phyloP scores from a whole-genome alignment of 371 early-diverging fungal species.

The Mortierella sp. region DNA sequence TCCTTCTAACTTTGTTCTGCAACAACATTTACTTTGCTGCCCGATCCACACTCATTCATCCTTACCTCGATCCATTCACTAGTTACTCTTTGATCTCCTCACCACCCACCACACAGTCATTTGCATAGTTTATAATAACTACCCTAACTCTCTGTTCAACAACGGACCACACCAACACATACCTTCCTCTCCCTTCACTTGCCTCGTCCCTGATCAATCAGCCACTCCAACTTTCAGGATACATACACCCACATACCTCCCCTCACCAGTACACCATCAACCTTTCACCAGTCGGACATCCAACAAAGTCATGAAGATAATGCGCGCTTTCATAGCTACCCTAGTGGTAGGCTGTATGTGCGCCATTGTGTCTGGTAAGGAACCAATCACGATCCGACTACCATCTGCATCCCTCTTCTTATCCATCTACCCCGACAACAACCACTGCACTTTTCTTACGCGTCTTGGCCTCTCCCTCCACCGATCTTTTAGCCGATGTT shows the following conservation, averaged over 20 bases:
- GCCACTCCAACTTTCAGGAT: neutral
- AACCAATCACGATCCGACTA: neutral
- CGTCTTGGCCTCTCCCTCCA: neutral
- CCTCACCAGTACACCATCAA: neutral
- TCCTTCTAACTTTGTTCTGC: neutral
- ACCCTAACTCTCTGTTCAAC: neutral
- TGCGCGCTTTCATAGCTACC: neutral
- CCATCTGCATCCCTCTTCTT: neutral
- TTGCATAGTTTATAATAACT: neutral
- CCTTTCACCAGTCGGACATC: no score
- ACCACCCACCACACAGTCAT: neutral
- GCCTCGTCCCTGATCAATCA: neutral
- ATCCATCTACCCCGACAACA: neutral
- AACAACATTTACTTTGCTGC: neutral
- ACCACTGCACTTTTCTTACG: neutral
- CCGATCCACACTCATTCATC: neutral
- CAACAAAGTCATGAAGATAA: neutral
- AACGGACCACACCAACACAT: neutral
- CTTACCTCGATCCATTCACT: neutral
- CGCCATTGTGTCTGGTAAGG: conserved; percentile 1
- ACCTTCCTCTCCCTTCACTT: neutral
- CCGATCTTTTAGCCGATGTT: neutral
- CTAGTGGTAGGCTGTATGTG: neutral
- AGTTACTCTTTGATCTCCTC: neutral
- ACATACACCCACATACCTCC: neutral